These are phyloP conservation scores for Lathyrus sativus DNA, from an alignment of 306 rosid genomes.

Conservation along the genomic window DNA sequence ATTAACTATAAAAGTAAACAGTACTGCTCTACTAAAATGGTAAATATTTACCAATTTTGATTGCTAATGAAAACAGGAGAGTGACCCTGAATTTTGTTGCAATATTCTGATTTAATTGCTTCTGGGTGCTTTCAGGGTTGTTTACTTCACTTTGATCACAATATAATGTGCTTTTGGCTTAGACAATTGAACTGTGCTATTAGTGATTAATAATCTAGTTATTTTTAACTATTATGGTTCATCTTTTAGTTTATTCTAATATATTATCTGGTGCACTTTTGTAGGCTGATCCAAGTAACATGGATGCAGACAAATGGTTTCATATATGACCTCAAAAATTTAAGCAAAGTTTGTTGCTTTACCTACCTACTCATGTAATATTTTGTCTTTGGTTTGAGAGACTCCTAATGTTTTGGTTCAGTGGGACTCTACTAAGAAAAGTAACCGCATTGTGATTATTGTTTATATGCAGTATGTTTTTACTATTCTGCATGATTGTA, in stretches of 20 bases:
- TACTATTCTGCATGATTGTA: slow-evolving; percentile 11
- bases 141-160: slow-evolving; percentile 14
- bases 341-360: slow-evolving; percentile 75
- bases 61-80: slow-evolving; percentile 7
- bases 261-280: slow-evolving; percentile 37
- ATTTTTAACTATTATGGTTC: slow-evolving; percentile 15
- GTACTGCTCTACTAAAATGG: slow-evolving; percentile 1
- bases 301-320: slow-evolving; percentile 79
- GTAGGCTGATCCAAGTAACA: slow-evolving; percentile 86
- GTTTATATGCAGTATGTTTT: slow-evolving; percentile 4
- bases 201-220: slow-evolving; percentile 11
- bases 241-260: slow-evolving; percentile 30
- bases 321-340: slow-evolving; percentile 67
- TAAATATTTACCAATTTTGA: neutral
- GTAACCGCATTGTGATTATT: slow-evolving; percentile 3
- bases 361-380: slow-evolving; percentile 43
- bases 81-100: neutral
- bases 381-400: slow-evolving; percentile 33
- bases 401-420: slow-evolving; percentile 15
- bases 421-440: slow-evolving; percentile 11
- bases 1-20: slow-evolving; percentile 12
- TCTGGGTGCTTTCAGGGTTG: slow-evolving; percentile 20
- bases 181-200: slow-evolving; percentile 4
- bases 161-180: slow-evolving; percentile 1
- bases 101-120: slow-evolving; percentile 13